Evolutionary conservation across 202 grass and related monocot genomes (phyloP), one percentile per base, ranked within the genome.

Genomic region (Cymbopogon flexuosus): DNA sequence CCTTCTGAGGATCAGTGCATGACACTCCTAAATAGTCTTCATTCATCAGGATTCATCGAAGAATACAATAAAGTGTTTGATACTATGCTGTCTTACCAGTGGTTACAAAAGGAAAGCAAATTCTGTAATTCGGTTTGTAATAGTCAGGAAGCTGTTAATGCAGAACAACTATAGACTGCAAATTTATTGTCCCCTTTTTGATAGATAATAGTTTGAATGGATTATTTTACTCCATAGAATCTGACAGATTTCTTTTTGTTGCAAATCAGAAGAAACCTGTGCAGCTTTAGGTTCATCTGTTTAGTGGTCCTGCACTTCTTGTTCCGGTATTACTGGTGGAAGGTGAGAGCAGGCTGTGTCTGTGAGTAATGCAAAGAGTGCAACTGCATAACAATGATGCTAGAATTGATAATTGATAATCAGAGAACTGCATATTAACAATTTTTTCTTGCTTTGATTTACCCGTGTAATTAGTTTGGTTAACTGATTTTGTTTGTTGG

Each of bases 31-130:
- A 66, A 77, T 70, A 64, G 58, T 72, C 78, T 85, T 75, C 61
- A 78, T 15, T 46, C 33, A 70, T 72, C 54, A 10, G 85, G 89
- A 73, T 82, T 79, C 61, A 33, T 81, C 65, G 52, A 85, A 82
- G 82, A 88, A 85, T 72, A 79, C 47, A 72, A 59, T 85, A 10
- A 81, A 70, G 24, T 89, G 19, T 85, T 81, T 74, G 72, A 77
- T 75, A 81, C 67, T 59, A 81, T 89, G 82, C 27, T 89, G 23
- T 34, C 77, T 41, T 60, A 89, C 37, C 67, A 79, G 21, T 85
- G 82, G 77, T 56, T 85, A 70, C 82, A 62, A n/a, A 76, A 89
- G 47, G 71, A 80, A 59, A 78, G 56, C n/a, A 84, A 69, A 71
- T 22, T 29, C 4, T 43, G 35, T 68, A 81, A 47, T 72, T 72